Evolutionary conservation across 2,329 filamentous ascomycete species (phyloP), one percentile per base, ranked within the genome.

Genomic region (Diaporthe sp.): DNA sequence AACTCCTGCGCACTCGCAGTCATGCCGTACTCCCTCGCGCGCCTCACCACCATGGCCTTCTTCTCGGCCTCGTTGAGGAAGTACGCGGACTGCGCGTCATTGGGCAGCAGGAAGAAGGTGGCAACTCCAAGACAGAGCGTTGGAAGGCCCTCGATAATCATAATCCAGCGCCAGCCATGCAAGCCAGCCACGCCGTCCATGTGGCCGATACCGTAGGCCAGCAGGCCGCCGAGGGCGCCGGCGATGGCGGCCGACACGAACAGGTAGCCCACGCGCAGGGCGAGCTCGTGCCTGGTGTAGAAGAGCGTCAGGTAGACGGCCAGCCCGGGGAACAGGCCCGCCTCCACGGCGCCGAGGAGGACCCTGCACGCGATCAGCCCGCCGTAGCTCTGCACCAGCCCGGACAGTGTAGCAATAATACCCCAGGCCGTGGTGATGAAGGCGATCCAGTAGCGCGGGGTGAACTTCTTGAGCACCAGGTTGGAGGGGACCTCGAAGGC

Each of bases 211-310:
- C 89, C 93, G 77, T 93, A 95, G 0, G 94, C 94, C 22, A 96
- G 85, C 19, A 96, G 84, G 0, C 94, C 94, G 8, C 94, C 94
- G 34, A 91, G 89, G 1, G 92, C 94, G 3, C 94, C 94, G 0
- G 93, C 93, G 4, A 94, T 86, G 1, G 94, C 93, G 1, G 93
- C 90, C 58, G 88, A 90, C 70, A 93, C 91, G 80, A 95, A 95
- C 0, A 95, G 87, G 79, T 94, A 95, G 2, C 92, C 93, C 4
- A 95, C 92, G 3, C 94, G 90, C 57, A 95, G 84, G 6, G 93
- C 93, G 2, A 95, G 88, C 83, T 95, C 94, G 39, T 89, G 88
- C 80, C 93, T 93, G 62, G 91, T 93, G 84, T 95, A 95, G 86
- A 94, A 95, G 78, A 95, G 89, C 0, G 93, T 95, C 25, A 95